Evolutionary conservation across 2,329 filamentous ascomycete species (phyloP).

Genomic region (Karstenula rhodostoma): DNA sequence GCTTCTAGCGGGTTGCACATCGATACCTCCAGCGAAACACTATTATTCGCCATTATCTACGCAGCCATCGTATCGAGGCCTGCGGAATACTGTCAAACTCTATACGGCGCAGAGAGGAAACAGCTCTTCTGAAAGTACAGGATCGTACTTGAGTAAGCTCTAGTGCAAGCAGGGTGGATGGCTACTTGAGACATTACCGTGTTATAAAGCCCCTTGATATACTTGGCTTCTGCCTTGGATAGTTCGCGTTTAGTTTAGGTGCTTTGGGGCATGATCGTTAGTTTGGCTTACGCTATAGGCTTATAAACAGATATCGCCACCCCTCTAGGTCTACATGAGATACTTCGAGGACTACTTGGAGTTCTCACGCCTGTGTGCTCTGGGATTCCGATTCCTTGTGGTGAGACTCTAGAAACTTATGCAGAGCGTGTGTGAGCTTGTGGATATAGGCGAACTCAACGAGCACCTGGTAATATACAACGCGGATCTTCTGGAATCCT

Average conservation of each 20-base stretch:
- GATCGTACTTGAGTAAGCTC: slow-evolving; percentile 16
- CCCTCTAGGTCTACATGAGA: slow-evolving; percentile 15
- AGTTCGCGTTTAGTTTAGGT: slow-evolving; percentile 22
- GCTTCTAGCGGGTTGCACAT: slow-evolving; percentile 8
- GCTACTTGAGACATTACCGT: slow-evolving; percentile 19
- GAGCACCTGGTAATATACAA: slow-evolving; percentile 18
- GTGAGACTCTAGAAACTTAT: slow-evolving; percentile 15
- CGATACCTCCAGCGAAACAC: slow-evolving; percentile 1
- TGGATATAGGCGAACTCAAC: background rate
- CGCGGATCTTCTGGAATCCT: slow-evolving; percentile 15
- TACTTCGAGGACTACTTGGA: slow-evolving; percentile 12
- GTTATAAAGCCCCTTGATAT: slow-evolving; percentile 18
- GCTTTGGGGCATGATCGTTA: slow-evolving; percentile 19
- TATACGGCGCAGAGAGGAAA: slow-evolving; percentile 15
- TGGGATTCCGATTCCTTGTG: slow-evolving; percentile 18
- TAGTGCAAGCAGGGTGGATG: slow-evolving; percentile 21
- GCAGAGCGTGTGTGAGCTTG: slow-evolving; percentile 3
- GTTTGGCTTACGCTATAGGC: slow-evolving; percentile 22
- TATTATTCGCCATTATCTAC: slow-evolving; percentile 24
- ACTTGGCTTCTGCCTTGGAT: slow-evolving; percentile 17
- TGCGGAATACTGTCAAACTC: slow-evolving; percentile 11
- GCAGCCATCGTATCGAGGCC: slow-evolving; percentile 16
- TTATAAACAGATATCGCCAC: slow-evolving; percentile 19
- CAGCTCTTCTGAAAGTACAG: slow-evolving; percentile 19
- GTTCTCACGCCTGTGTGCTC: slow-evolving; percentile 13